phyloP scores from a whole-genome alignment of 1,284 basidiomycete species.

The Tilletia setariae region DNA sequence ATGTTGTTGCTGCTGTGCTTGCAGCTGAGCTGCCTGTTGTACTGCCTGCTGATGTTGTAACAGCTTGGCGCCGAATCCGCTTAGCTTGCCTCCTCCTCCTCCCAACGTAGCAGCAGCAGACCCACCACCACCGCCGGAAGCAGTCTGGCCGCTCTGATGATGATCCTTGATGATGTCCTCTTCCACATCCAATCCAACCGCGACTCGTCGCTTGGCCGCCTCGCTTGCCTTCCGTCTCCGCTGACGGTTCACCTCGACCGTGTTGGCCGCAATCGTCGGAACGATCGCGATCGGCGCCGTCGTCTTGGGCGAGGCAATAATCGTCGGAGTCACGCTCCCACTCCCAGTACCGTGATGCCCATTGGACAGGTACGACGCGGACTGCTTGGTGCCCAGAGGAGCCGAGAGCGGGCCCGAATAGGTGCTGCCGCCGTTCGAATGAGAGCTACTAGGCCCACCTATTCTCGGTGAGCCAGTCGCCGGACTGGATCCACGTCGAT shows the following conservation, averaged over 20 bases:
- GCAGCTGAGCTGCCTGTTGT: too few relatives aligned
- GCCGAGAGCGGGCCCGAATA: too few relatives aligned
- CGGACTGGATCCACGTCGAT: background rate
- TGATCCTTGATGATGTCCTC: background rate
- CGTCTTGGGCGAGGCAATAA: background rate
- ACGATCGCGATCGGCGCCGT: background rate
- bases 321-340: background rate
- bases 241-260: background rate
- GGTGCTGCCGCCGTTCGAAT: too few relatives aligned
- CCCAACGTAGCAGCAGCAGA: background rate
- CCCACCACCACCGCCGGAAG: background rate
- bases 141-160: background rate
- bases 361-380: too few relatives aligned
- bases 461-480: background rate
- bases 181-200: slow-evolving; percentile 1
- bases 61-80: too few relatives aligned
- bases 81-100: background rate
- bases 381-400: too few relatives aligned
- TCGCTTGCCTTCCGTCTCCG: slow-evolving; percentile 3
- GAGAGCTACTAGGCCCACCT: too few relatives aligned
- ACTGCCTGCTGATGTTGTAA: too few relatives aligned
- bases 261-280: slow-evolving; percentile 13
- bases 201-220: background rate
- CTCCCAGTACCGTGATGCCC: too few relatives aligned
- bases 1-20: too few relatives aligned